phyloP scores from a whole-genome alignment of 2,329 filamentous ascomycete species.

The Alternaria longipes region DNA sequence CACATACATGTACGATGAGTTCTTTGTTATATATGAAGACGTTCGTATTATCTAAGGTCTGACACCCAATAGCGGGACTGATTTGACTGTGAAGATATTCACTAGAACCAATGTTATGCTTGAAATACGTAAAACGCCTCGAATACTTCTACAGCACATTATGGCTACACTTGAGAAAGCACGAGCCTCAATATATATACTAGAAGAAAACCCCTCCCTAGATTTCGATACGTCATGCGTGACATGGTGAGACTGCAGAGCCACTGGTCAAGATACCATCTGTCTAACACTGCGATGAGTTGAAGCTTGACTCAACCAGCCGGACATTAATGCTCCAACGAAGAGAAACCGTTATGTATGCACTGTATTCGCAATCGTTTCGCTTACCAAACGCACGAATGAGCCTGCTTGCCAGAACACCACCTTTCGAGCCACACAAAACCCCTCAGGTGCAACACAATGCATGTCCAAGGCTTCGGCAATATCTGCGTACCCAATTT shows the following conservation, averaged over 20 bases:
- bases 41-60: background rate
- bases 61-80: background rate
- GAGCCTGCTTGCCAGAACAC: slow-evolving; percentile 25
- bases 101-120: background rate
- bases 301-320: background rate
- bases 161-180: background rate
- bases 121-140: background rate
- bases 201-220: background rate
- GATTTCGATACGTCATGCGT: background rate
- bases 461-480: slow-evolving; percentile 29
- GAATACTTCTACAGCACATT: background rate
- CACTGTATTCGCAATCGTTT: slow-evolving; percentile 30
- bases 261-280: background rate
- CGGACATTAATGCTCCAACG: slow-evolving; percentile 25
- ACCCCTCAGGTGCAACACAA: slow-evolving; percentile 29
- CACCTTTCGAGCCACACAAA: slow-evolving; percentile 24
- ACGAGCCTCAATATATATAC: background rate
- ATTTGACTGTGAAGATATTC: background rate
- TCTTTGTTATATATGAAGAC: background rate
- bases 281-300: background rate
- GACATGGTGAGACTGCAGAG: background rate
- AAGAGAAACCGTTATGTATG: slow-evolving; percentile 29
- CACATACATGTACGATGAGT: background rate
- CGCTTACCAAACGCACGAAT: slow-evolving; percentile 30
- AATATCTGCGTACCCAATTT: slow-evolving; percentile 21